phyloP scores from a whole-genome alignment of 1,139 yeast species.

The Geotrichum restrictum region DNA sequence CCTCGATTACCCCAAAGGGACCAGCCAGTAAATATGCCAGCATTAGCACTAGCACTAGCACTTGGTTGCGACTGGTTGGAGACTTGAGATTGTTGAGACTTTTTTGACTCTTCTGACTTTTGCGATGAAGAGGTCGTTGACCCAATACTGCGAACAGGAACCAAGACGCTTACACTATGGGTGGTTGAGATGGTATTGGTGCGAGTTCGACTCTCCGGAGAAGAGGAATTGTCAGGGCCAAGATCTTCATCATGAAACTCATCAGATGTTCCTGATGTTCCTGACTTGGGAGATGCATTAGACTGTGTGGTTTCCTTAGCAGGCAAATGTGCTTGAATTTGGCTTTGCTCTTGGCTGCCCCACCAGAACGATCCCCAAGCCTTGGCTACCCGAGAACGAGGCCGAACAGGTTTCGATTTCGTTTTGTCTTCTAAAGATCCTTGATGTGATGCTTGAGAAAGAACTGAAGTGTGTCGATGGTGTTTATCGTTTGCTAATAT shows the following conservation, averaged over 20 bases:
- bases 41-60: background rate
- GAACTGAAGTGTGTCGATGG: constrained; percentile 4
- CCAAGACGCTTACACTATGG: constrained; percentile 2
- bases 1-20: constrained; percentile 18
- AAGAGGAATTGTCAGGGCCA: background rate
- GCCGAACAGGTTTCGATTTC: constrained; percentile 1
- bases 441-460: constrained; percentile 7
- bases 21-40: constrained; percentile 17
- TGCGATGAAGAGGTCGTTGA: background rate
- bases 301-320: background rate
- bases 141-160: background rate
- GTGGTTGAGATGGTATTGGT: constrained; percentile 7
- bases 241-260: constrained; percentile 4
- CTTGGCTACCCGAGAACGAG: constrained; percentile 7
- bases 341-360: constrained; percentile 11
- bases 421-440: constrained; percentile 1
- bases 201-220: background rate
- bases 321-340: background rate
- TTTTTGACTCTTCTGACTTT: background rate
- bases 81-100: no score
- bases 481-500: constrained; percentile 5
- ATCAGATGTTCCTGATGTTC: background rate
- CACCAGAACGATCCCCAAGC: constrained; percentile 19
- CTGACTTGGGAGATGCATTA: background rate
- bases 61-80: no score